phyloP scores from a whole-genome alignment of 352 stramenopile genomes.

The Globisporangium nodosum region DNA sequence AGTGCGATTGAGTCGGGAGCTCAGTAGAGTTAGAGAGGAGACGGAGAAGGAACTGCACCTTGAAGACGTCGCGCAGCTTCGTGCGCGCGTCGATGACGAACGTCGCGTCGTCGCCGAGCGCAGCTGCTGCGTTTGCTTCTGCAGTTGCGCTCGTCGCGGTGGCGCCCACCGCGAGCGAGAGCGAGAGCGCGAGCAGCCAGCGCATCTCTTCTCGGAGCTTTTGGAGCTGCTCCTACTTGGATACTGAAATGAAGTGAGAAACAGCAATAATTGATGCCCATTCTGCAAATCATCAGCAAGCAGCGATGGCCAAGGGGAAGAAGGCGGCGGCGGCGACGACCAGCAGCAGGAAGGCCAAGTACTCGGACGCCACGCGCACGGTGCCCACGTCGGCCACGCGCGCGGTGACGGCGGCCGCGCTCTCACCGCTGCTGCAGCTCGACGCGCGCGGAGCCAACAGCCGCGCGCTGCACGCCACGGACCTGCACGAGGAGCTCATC shows the following conservation, averaged over 20 bases:
- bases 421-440: conserved; percentile 41
- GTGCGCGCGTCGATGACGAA: conserved; percentile 54
- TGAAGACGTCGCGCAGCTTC: conserved; percentile 46
- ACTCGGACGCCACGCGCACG: conserved; percentile 14
- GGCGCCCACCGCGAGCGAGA: no score
- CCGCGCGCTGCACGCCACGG: conserved; percentile 20
- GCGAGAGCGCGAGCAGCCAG: background rate
- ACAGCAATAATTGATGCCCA: background rate
- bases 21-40: background rate
- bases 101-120: conserved; percentile 7
- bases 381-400: conserved; percentile 2
- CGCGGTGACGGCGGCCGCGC: background rate
- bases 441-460: conserved; percentile 27
- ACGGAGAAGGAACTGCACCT: conserved; percentile 3
- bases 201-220: background rate
- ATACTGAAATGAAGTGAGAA: conserved; percentile 1
- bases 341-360: conserved; percentile 11
- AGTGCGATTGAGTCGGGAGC: no score
- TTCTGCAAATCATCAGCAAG: background rate
- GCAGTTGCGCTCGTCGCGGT: background rate
- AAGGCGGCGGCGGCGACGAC: conserved; percentile 3
- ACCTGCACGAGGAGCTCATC: conserved; percentile 62
- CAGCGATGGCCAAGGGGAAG: conserved; percentile 6
- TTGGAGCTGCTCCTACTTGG: background rate
- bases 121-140: background rate